Base-by-base conservation (phyloP, 2,329 filamentous ascomycete genomes). In the Aureobasidium sp. region DNA sequence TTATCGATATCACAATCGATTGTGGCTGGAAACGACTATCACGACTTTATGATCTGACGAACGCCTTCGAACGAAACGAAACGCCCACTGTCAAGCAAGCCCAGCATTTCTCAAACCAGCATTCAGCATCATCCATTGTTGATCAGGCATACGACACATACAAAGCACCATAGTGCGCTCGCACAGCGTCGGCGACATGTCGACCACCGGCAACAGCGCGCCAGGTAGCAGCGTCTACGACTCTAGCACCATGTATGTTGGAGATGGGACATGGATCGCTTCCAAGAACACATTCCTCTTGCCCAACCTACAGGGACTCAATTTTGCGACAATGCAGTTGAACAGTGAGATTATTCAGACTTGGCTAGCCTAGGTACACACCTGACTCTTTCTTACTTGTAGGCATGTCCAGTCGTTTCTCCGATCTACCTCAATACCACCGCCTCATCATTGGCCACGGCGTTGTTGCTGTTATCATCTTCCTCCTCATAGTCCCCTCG, bases 381-480 rank as follows among this genome's bases (percentile, higher is more conserved):
- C 24, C 55, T 59, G 43, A 52, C 41, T 37, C 29, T 50, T 52
- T 44, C 37, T 43, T n/a, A 17, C 27, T 62, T 48, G 46, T 4
- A 90, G 88, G 89, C 73, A 92, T 93, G 89, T 88, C 85, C 63
- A 92, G 92, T 72, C 86, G 89, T 63, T 93, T 93, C 73, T 80
- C 83, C 56, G 83, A 82, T 12, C 74, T 91, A 65, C 72, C 80
- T 12, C 82, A 89, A 69, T 95, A 95, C 71, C 87, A 90, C 69
- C 77, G 74, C 32, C 79, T 93, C 50, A 82, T 95, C 61, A 76
- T 81, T 32, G 89, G 84, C 39, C 90, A 95, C 69, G 90, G 83
- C 7, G 78, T 92, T 27, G 76, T 94, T 52, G 90, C 83, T 27
- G 85, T 83, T 47, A 82, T 92, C 39, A 84, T 87, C 5, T 93